These are phyloP conservation scores for Remersonia thermophila DNA, from an alignment of 2,329 filamentous ascomycete species.

Conservation along the genomic window DNA sequence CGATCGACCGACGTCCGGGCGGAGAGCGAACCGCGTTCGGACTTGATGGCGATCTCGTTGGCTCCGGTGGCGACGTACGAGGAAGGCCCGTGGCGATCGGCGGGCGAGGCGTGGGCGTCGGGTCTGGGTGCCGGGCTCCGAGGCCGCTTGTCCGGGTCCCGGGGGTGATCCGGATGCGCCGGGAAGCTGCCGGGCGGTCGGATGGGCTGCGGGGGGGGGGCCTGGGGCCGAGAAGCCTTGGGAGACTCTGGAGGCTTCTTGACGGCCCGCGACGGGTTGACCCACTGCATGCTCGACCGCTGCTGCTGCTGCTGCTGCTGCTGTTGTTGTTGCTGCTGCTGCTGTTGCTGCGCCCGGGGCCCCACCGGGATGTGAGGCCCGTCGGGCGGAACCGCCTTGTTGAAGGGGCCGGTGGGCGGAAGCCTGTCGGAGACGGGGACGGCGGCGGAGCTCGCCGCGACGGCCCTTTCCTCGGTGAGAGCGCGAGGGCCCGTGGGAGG, in stretches of 20 bases:
- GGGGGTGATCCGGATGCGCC: conserved; percentile 27
- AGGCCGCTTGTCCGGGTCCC: conserved; percentile 33
- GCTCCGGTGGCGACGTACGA: conserved; percentile 33
- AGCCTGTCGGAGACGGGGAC: conserved; percentile 25
- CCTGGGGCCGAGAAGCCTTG: conserved; percentile 37
- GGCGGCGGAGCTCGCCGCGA: conserved; percentile 27
- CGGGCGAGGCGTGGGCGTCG: conserved; percentile 24
- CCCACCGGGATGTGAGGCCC: conserved; percentile 40
- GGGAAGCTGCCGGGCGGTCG: conserved; percentile 24
- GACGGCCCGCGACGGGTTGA: conserved; percentile 34
- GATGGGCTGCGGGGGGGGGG: conserved; percentile 31
- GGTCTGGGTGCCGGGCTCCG: conserved; percentile 42
- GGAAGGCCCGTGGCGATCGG: conserved; percentile 25
- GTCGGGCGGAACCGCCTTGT: conserved; percentile 31
- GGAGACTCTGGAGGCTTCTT: conserved; percentile 39
- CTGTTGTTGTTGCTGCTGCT: too few relatives aligned
- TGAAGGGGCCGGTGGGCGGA: conserved; percentile 29
- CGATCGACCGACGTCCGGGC: conserved; percentile 22
- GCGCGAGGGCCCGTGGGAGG: conserved; percentile 43
- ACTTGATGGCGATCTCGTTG: conserved; percentile 32
- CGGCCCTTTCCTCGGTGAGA: conserved; percentile 36
- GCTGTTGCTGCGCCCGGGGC: conserved; percentile 37
- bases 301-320: conserved; percentile 34
- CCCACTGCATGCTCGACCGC: conserved; percentile 48
- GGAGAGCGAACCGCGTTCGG: conserved; percentile 28